Conservation (phyloP, 768 basidiomycete species). For the Terana coerulea region DNA sequence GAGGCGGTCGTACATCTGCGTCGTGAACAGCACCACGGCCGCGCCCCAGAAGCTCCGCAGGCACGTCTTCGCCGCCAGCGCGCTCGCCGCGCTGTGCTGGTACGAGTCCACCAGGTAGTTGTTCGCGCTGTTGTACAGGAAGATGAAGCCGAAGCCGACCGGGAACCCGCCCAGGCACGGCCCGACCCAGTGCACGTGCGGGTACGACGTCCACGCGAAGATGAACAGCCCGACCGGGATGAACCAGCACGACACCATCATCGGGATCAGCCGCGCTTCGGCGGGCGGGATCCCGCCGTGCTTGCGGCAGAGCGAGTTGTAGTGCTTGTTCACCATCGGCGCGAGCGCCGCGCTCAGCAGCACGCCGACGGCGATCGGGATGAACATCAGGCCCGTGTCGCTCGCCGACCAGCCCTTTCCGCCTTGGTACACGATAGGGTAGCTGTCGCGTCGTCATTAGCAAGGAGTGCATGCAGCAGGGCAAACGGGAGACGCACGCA, state of each 20-base stretch:
- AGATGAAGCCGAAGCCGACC: constrained; percentile 51
- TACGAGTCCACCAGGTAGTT: constrained; percentile 49
- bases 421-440: constrained; percentile 45
- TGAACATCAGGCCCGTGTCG: constrained; percentile 41
- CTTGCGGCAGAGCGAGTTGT: constrained; percentile 25
- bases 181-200: constrained; percentile 39
- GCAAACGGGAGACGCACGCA: constrained; percentile 31
- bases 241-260: constrained; percentile 49
- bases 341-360: constrained; percentile 18
- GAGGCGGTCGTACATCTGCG: constrained; percentile 32
- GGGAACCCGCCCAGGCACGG: constrained; percentile 38
- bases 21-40: constrained; percentile 48
- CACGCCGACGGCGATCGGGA: constrained; percentile 46
- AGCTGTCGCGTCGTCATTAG: not conserved
- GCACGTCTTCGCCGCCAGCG: constrained; percentile 59
- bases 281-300: constrained; percentile 34
- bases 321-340: constrained; percentile 12
- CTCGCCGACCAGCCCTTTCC: constrained; percentile 50
- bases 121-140: constrained; percentile 64
- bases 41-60: constrained; percentile 42
- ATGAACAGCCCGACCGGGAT: constrained; percentile 55
- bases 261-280: constrained; percentile 62
- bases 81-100: constrained; percentile 47
- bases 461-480: not conserved
- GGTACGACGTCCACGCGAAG: constrained; percentile 48